Evolutionary conservation across 768 basidiomycete species (phyloP).

Genomic region (Cyathus striatus): DNA sequence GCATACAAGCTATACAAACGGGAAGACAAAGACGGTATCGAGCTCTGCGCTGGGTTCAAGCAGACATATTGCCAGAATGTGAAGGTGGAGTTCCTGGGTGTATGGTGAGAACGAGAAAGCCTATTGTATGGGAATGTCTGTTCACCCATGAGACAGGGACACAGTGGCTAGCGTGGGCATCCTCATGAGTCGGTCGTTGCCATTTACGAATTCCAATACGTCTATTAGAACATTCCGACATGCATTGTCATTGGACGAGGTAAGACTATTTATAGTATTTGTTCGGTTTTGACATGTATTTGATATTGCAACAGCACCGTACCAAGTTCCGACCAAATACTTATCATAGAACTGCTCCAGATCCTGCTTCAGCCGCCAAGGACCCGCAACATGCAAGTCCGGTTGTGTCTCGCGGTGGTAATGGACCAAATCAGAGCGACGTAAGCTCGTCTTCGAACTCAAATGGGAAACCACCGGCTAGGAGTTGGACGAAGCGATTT

Average conservation of each 20-base stretch:
- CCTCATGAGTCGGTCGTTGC: constrained; percentile 52
- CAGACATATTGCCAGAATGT: constrained; percentile 64
- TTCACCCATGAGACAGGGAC: constrained; percentile 53
- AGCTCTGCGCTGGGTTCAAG: constrained; percentile 65
- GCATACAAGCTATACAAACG: constrained; percentile 70
- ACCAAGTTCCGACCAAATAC: constrained; percentile 60
- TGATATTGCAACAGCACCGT: constrained; percentile 41
- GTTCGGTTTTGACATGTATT: neutral
- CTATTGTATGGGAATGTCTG: neutral
- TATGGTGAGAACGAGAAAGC: constrained; percentile 45
- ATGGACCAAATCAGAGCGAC: neutral
- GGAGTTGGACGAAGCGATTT: neutral
- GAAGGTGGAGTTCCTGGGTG: constrained; percentile 72
- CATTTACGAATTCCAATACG: constrained; percentile 60
- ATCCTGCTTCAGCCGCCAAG: constrained; percentile 10
- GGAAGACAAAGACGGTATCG: constrained; percentile 35
- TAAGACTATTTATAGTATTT: constrained; percentile 18
- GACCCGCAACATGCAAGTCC: constrained; percentile 22
- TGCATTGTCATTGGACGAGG: constrained; percentile 75
- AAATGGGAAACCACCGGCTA: neutral
- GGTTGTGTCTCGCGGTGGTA: constrained; percentile 1
- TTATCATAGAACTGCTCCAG: constrained; percentile 44
- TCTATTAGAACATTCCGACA: constrained; percentile 72
- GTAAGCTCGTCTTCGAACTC: neutral
- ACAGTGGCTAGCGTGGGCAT: constrained; percentile 76